Evolutionary conservation across 805 yeast genomes (phyloP), one percentile per base, ranked within the genome.

Genomic region (Teunomyces gatunensis): DNA sequence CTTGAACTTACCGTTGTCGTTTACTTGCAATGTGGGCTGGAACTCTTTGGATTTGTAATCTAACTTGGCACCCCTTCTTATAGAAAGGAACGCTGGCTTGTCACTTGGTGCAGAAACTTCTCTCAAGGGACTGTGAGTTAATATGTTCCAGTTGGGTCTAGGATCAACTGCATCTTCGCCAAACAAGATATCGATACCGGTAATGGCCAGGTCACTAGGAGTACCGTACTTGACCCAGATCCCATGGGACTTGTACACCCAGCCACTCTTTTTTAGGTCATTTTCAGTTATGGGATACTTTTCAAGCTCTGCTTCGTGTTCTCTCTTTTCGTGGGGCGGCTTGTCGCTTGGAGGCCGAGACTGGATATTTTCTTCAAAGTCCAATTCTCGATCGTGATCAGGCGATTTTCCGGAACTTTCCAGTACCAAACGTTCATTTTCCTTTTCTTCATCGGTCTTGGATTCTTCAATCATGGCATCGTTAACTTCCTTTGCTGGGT

Each of bases 161-260:
- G 96, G 95, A 45, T 89, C 96, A 3, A 78, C 81, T 1, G 87
- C 84, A 53, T 83, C 88, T 2, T 63, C 59, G 1, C 96, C 95
- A 68, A 82, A 90, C 30, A 91, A 65, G 1, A 89, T 74, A 52
- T 87, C 89, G 10, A 89, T 56, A 2, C 77, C 87, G 6, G 82
- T 77, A 5, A 85, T 62, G 1, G 82, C 70, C 17, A 63, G 49
- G 9, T 60, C 54, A 21, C 63, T 62, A 25, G 60, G 56, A 33
- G 63, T 72, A 4, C 82, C 89, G 44, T 70, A 70, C 51, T 79
- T 78, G 27, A 79, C 69, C 91, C 90, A 86, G 11, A 86, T 57
- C 6, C 86, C 85, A 53, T 70, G 55, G 4, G 69, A 59, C 46
- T 69, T 71, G 21, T 67, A 59, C 15, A 52, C 63, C 87, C 87